Evolutionary conservation across 2,329 filamentous ascomycete species (phyloP), one percentile per base, ranked within the genome.

Genomic region (Gnomoniopsis smithogilvyi): DNA sequence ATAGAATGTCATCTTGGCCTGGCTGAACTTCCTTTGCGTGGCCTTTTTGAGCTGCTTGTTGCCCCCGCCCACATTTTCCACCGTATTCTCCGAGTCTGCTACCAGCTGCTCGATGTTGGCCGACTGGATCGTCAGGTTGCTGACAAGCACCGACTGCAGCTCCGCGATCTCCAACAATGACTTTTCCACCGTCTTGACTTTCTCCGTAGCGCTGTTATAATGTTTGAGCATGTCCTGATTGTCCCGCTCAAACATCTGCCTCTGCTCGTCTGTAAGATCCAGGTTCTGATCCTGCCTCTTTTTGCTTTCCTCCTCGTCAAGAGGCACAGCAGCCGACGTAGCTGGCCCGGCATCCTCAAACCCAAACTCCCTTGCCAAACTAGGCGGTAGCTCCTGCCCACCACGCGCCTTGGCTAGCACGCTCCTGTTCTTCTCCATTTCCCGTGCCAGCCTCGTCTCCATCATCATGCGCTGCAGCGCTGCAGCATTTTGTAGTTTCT

Each of bases 11-110:
- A 87, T 87, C 69, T 88, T 86, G 33, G 91, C 91, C 47, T 87
- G 82, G 73, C 90, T 92, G 38, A 62, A 62, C 43, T 84, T 80
- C 64, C 87, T 80, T 70, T 90, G 82, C 1, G 84, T 86, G 30
- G 94, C 95, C 69, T 89, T 87, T 76, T 95, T 95, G 54, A 99
- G 79, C 78, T 98, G 88, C 74, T 89, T 90, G 76, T 99, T 99
- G 19, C 94, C 95, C 59, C 87, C 87, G 15, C 89, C 89, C 53
- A 99, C 85, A 69, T 98, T 97, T 70, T 94, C 90, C 26, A 88
- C 85, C 11, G 93, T 97, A 34, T 85, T 82, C 61, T 87, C 83
- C 1, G 92, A 92, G 72, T 99, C 94, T 47, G 87, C 80, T 34
- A 96, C 91, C 21, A 99, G 80, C 70, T 95, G 90, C 61, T 92